A percentile compares a stretch with the other conserved stretches of the same genome.
phyloP scores from a whole-genome alignment of 1,284 basidiomycete genomes.

The Ganoderma multipileum region DNA sequence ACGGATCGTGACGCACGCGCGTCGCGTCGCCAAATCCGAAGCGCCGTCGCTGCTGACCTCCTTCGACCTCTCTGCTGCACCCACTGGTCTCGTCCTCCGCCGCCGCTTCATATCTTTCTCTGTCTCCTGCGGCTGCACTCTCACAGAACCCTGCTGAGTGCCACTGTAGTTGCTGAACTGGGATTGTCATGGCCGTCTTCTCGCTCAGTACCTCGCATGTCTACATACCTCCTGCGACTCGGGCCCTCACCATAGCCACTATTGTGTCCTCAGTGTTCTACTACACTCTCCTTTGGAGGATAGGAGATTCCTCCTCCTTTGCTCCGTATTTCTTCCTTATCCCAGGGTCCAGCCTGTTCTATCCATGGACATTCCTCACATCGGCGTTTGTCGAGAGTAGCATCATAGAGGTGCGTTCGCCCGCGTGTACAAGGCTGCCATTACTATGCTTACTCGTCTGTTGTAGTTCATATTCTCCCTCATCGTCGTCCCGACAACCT shows the following conservation, averaged over 20 bases:
- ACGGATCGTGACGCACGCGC: constrained; percentile 19
- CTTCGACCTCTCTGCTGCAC: background rate
- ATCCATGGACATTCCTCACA: constrained; percentile 93
- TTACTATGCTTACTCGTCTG: constrained; percentile 16
- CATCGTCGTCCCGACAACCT: constrained; percentile 80
- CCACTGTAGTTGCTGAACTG: background rate
- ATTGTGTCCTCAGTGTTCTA: constrained; percentile 71
- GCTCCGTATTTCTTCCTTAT: constrained; percentile 85
- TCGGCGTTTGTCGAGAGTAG: constrained; percentile 88
- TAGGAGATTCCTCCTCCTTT: constrained; percentile 50
- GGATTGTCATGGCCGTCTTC: constrained; percentile 68
- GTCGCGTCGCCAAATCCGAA: constrained; percentile 12
- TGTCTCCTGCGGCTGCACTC: background rate
- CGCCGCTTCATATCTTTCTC: background rate
- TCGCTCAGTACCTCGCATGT: constrained; percentile 65
- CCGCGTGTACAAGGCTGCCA: constrained; percentile 1
- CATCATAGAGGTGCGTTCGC: constrained; percentile 76
- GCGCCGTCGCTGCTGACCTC: background rate
- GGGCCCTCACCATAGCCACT: constrained; percentile 75
- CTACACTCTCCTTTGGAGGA: constrained; percentile 69
- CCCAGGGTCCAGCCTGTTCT: constrained; percentile 85
- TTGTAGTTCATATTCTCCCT: constrained; percentile 79
- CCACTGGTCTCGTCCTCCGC: background rate
- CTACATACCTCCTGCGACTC: constrained; percentile 82
- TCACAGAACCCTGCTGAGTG: constrained; percentile 17